Evolutionary conservation across 2,329 filamentous ascomycete genomes (phyloP).

Genomic region (Fusarium hostae): DNA sequence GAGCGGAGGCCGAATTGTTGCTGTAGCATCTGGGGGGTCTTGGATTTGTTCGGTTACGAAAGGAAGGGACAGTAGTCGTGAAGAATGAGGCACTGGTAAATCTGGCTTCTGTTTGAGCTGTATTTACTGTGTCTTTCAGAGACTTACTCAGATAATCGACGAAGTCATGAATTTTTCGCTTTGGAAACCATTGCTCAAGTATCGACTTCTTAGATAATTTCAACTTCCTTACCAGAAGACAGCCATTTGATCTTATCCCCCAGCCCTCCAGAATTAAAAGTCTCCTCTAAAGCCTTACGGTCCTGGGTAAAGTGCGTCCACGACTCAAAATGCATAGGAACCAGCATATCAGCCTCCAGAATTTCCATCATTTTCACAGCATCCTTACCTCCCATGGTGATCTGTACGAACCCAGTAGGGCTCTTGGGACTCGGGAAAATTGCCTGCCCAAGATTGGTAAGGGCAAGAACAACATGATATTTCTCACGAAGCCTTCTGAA

Average conservation of each 20-base stretch:
- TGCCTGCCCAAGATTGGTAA: background rate
- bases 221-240: accelerated
- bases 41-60: constrained; percentile 49
- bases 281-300: accelerated
- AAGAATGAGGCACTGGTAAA: background rate
- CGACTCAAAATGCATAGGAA: background rate
- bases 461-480: background rate
- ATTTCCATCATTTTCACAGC: background rate
- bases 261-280: accelerated
- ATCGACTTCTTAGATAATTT: background rate
- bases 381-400: background rate
- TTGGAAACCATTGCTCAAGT: too few species aligned
- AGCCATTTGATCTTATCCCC: background rate
- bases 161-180: too few species aligned
- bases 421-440: background rate
- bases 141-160: too few species aligned
- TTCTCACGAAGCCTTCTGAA: background rate
- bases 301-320: background rate
- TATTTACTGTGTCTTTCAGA: too few species aligned
- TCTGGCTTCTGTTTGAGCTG: too few species aligned
- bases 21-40: constrained; percentile 47
- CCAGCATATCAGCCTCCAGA: background rate
- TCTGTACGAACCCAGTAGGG: background rate
- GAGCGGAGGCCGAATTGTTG: constrained; percentile 46
- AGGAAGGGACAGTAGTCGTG: background rate